Evolutionary conservation across 192 early-diverging fungal species (phyloP).

Genomic region (Lobosporangium transversale): DNA sequence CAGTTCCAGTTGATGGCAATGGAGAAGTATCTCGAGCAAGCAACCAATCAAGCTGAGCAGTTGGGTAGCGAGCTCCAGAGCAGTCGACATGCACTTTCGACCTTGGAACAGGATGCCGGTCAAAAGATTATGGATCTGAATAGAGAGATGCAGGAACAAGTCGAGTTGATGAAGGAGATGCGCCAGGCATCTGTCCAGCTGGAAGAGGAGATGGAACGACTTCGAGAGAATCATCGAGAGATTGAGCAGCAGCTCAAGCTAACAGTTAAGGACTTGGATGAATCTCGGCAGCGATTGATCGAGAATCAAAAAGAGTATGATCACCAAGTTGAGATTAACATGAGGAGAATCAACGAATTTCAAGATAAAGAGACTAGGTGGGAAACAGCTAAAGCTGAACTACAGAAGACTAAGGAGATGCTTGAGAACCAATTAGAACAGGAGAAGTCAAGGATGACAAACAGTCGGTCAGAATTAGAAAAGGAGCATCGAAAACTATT

Average conservation of each 20-base stretch:
- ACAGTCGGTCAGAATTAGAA: slow-evolving; percentile 15
- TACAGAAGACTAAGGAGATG: slow-evolving; percentile 19
- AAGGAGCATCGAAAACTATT: slow-evolving; percentile 13
- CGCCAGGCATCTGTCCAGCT: slow-evolving; percentile 17
- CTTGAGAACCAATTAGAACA: slow-evolving; percentile 19
- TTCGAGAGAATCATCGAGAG: slow-evolving; percentile 6
- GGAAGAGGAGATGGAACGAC: slow-evolving; percentile 14
- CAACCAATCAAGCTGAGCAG: slow-evolving; percentile 37
- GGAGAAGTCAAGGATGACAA: slow-evolving; percentile 5
- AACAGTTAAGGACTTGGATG: slow-evolving; percentile 19
- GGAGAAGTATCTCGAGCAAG: slow-evolving; percentile 48
- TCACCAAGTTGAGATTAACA: slow-evolving; percentile 43
- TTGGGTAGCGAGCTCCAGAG: slow-evolving; percentile 28
- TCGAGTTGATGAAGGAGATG: slow-evolving; percentile 39
- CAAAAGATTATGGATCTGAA: slow-evolving; percentile 14
- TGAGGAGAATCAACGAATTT: slow-evolving; percentile 45
- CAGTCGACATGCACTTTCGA: slow-evolving; percentile 10
- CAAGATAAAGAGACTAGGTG: slow-evolving; percentile 42
- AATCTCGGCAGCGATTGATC: slow-evolving; percentile 23
- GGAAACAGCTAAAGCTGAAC: slow-evolving; percentile 23
- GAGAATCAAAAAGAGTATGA: slow-evolving; percentile 52
- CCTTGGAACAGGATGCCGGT: slow-evolving; percentile 33
- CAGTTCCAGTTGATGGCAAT: slow-evolving; percentile 45
- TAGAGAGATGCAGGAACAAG: slow-evolving; percentile 35
- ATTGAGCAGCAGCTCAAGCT: slow-evolving; percentile 32